phyloP scores from a whole-genome alignment of 106 monocot species.

The Xerophyta viscosa region DNA sequence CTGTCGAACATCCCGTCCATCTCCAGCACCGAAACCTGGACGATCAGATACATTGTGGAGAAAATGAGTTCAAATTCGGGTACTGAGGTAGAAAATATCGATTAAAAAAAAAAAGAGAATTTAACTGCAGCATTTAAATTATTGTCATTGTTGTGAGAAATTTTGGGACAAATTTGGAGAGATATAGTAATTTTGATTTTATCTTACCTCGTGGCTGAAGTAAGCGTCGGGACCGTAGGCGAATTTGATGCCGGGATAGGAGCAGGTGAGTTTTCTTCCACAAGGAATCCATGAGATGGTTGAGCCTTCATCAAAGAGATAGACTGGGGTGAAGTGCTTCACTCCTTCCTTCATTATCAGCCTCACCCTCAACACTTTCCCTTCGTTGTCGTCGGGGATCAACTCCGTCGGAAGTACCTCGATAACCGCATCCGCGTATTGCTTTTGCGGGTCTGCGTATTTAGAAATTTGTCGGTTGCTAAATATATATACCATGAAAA shows the following conservation, averaged over 20 bases:
- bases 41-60: constrained; percentile 45
- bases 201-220: constrained; percentile 74
- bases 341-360: constrained; percentile 88
- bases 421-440: constrained; percentile 89
- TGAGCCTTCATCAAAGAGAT: constrained; percentile 98
- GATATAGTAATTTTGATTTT: too few relatives aligned
- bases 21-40: constrained; percentile 84
- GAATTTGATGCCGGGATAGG: constrained; percentile 97
- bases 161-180: too few relatives aligned
- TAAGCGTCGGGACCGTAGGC: constrained; percentile 74
- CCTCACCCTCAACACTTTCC: constrained; percentile 73
- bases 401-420: constrained; percentile 90
- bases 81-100: too few relatives aligned
- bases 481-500: too few relatives aligned
- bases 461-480: too few relatives aligned
- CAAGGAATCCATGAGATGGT: constrained; percentile 94
- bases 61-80: too few relatives aligned
- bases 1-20: constrained; percentile 99
- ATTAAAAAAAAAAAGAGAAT: too few relatives aligned
- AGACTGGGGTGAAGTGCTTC: constrained; percentile 77
- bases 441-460: constrained; percentile 83
- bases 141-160: too few relatives aligned
- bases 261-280: constrained; percentile 86
- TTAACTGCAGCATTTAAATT: too few relatives aligned
- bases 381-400: constrained; percentile 92